Base-by-base conservation (phyloP, 78 protist species). In the Cavenderia fasciculata region DNA sequence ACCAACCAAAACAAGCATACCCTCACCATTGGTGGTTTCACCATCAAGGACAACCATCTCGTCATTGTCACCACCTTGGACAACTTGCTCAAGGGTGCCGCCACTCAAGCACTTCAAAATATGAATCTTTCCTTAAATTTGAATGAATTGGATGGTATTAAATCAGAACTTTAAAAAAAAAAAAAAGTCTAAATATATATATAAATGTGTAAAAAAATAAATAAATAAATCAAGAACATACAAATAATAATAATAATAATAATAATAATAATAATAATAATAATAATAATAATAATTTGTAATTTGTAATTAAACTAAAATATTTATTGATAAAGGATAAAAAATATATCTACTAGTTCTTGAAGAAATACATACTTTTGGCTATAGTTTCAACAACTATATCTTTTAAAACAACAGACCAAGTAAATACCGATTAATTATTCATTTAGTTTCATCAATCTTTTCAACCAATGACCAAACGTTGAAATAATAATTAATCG, bases 61-160 rank as follows among this genome's bases (percentile, higher is more conserved):
- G 95, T 93, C 2, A 75, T 93, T 18, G 94, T 87, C 21, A 52
- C 94, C n/a, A 94, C 96, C 33, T 21, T 94, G 14, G 96, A 94
- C 72, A 94, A 94, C 47, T 78, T 94, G n/a, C 86, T 94, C 59
- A 94, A 94, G 74, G 96, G 96, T 43, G 96, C 96, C 12, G 92
- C 96, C 14, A 94, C 96, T 40, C 96, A 94, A 85, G 90, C 92
- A 7, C 29, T 92, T 12, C 95, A 87, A 63, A 94, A 94, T 84
- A 73, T 94, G 88, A 94, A 94, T 77, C 46, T 94, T 18, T 76
- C 85, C 16, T 74, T 94, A 33, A 94, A 92, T 40, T 25, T 85
- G 16, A 44, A 46, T 11, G 96, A 94, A 62, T 56, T 71, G 6
- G 49, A 56, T 18, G 91, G 94, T 31, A 93, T 93, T 65, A 23